Base-by-base conservation (phyloP, 2,329 filamentous ascomycete species). In the Harringtonia aguacate region DNA sequence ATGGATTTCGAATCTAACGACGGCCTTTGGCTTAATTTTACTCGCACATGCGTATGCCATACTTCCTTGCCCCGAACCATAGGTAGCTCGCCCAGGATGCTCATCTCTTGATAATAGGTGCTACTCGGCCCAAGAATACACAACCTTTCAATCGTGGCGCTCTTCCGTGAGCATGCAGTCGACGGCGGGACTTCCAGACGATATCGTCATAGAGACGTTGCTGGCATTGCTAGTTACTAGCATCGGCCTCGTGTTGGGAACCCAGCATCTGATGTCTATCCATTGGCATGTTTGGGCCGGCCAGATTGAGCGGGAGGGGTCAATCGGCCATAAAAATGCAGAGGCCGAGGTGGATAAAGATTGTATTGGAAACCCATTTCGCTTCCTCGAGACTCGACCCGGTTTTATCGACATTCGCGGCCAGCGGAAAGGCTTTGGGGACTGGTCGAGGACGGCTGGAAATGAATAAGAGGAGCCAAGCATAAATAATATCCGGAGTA, bases 81-180 rank as follows among this genome's bases (percentile, higher is more conserved):
- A 14, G n/a, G 22, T 24, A 22, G 17, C 13, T 8, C 7, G 18
- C 20, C 20, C n/a, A 44, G 18, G 4, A 4, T 15, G 18, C 21
- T 21, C 24, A 9, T 15, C 27, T 21, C 15, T 18, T 14, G 4
- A 10, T 3, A 17, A 29, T 59, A 98, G 92, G 51, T 94, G 89
- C 66, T 98, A 97, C 66, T 98, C 92, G 41, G 88, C 89, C 38
- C 85, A 95, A 64, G 92, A 98, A 67, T 86, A 95, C 66, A 84
- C 86, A 8, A 72, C 80, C 20, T 75, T 94, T 40, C 77, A 81
- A 53, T 75, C 81, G 45, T 70, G 46, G 3, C 41, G 43, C 15
- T 8, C 39, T 8, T 36, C 65, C 68, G 41, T 27, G 60, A 56
- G 67, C 4, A 56, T 66, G 22, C 61, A 71, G 4, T 63, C 68